Evolutionary conservation across 345 rosid species (phyloP), one percentile per base, ranked within the genome.

Genomic region (Populus davidiana): DNA sequence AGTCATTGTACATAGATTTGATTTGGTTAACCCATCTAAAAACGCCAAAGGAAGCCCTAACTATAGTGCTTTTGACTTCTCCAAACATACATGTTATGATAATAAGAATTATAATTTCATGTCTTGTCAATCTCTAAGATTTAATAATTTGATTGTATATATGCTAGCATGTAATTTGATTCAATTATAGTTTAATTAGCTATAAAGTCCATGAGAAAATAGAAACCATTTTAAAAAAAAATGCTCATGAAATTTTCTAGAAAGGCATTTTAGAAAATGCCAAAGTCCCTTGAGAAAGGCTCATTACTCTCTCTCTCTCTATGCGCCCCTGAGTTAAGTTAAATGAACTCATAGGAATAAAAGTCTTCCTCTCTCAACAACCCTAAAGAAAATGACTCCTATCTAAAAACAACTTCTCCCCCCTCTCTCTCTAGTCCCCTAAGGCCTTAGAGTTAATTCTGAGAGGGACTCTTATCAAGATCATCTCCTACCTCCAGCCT

Each of bases 401-500:
- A 31, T 27, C 71, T 13, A 49, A 47, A 12, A 6, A 4, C 67
- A 23, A 1, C 52, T 4, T 14, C 35, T 13, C 39, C 17, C 2
- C 10, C 23, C 12, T 1, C 68, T 25, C 16, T 16, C 13, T 3
- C 25, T 1, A 4, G n/a, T 52, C 9, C 13, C 18, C 63, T 9
- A 3, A 56, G 10, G 27, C 63, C 9, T n/a, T 9, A 3, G 29
- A 21, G 31, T 54, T 3, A 69, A 67, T 59, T 31, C 38, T 67
- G 77, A 61, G 68, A 81, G 36, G 7, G 47, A 44, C 71, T 81
- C 49, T 12, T 77, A 59, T 52, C 78, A 61, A 77, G 6, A 73
- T 67, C 69, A 49, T 29, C 63, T 59, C 29, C 63, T 9, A n/a
- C 6, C 63, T 9, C 69, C 16, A 7, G 21, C 38, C 69, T 31